Base-by-base conservation (phyloP, 441 rosid genomes). In the Adansonia gregorii region DNA sequence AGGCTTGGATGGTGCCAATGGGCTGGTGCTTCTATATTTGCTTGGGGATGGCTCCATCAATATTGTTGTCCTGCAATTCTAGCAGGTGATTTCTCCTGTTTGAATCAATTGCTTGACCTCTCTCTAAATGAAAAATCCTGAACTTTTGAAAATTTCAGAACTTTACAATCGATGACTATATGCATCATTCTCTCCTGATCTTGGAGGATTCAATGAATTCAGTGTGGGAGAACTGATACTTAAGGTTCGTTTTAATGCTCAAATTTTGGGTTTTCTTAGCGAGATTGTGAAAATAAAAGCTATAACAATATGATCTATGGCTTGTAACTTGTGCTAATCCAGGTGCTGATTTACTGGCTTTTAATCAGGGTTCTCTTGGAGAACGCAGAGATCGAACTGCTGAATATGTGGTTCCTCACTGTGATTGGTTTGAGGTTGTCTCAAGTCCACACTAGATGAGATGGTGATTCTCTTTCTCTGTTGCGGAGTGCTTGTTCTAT, bases 371-470 rank as follows among this genome's bases (percentile, higher is more conserved):
- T 71, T 84, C 83, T 1, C 46, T 82, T 39, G 74, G 87, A 73
- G 74, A 71, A 65, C 61, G 14, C 20, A 46, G 72, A 60, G 81
- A 76, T 67, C 82, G 59, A 76, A 78, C 75, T 41, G 73, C 24
- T 51, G 67, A 72, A 76, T 82, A 85, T 72, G 83, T 43, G 43
- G 31, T 80, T 24, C 87, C 87, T 4, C 69, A 10, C 75, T 85
- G 83, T 48, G 79, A 82, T 68, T 82, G 87, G 85, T 82, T 85
- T 48, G 80, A 78, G 35, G 19, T 75, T 31, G 83, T 85, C 22
- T 85, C 87, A 10, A 78, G 79, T 78, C 87, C 87, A 24, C 87
- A 79, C 77, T 79, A 80, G 84, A 84, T n/a, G 87, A 84, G 78
- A 81, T 84, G 56, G 87, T 84, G 78, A 71, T 56, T 59, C 73